Percentiles rank a stretch among this genome's conserved stretches.
phyloP scores from a whole-genome alignment of 2,329 filamentous ascomycete species.

The Colletotrichum kahawae region DNA sequence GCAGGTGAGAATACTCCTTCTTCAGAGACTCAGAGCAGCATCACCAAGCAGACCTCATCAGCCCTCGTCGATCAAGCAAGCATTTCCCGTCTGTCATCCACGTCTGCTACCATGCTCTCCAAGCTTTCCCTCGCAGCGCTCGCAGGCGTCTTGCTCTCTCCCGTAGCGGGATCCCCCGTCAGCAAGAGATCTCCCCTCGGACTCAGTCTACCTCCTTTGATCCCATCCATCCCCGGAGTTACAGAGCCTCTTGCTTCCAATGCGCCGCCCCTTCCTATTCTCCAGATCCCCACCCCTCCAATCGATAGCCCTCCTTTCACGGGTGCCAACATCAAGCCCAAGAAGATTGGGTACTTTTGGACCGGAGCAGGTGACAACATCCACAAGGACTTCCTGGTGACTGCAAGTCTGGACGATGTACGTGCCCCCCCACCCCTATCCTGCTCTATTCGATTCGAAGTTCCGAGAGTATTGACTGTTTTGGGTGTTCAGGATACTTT shows the following conservation, averaged over 20 bases:
- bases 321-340: constrained; percentile 48
- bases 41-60: not conserved
- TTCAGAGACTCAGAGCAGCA: not conserved
- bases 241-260: constrained; percentile 58
- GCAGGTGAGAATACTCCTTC: not conserved
- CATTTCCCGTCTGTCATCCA: not conserved
- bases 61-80: not conserved
- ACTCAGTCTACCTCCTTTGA: constrained; percentile 25
- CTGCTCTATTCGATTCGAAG: not conserved
- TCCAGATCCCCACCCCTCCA: constrained; percentile 64
- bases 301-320: constrained; percentile 58
- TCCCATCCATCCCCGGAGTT: constrained; percentile 61
- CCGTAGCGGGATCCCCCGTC: not conserved
- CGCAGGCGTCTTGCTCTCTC: not conserved
- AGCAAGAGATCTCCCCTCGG: constrained; percentile 31
- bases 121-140: not conserved
- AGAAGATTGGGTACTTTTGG: not conserved
- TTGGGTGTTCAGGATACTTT: not conserved
- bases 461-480: not conserved
- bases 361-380: not conserved
- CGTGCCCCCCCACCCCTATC: no score
- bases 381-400: not conserved
- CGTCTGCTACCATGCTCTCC: not conserved
- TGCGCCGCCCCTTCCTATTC: constrained; percentile 59
- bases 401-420: not conserved